These are phyloP conservation scores for Cutaneotrichosporon cyanovorans DNA, from an alignment of 1,284 basidiomycete species.

Conservation along the genomic window DNA sequence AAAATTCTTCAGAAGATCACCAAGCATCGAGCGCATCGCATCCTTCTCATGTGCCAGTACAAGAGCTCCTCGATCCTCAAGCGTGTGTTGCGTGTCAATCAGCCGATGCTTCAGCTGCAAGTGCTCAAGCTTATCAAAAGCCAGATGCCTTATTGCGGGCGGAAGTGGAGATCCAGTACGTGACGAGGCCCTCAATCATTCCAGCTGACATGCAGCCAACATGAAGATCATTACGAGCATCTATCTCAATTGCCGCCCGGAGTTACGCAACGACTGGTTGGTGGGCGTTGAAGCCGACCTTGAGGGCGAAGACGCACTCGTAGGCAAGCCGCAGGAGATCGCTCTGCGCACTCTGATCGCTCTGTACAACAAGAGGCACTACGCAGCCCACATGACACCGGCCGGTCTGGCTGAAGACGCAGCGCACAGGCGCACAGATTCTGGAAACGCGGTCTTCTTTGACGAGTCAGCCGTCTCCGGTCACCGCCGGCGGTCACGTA, in stretches of 20 bases:
- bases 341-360: slow-evolving; percentile 90
- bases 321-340: slow-evolving; percentile 78
- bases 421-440: slow-evolving; percentile 19
- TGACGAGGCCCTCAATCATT: background rate
- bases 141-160: slow-evolving; percentile 95
- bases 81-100: slow-evolving; percentile 84
- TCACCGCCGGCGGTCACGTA: slow-evolving; percentile 15
- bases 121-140: slow-evolving; percentile 98
- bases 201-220: slow-evolving; percentile 58
- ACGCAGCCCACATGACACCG: slow-evolving; percentile 19
- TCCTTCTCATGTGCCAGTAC: slow-evolving; percentile 94
- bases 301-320: slow-evolving; percentile 56
- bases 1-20: slow-evolving; percentile 97
- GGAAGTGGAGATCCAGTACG: slow-evolving; percentile 95
- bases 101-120: slow-evolving; percentile 89
- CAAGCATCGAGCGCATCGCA: slow-evolving; percentile 87
- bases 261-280: slow-evolving; percentile 95
- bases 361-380: slow-evolving; percentile 56
- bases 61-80: slow-evolving; percentile 97
- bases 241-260: slow-evolving; percentile 92
- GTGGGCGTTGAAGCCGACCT: slow-evolving; percentile 88
- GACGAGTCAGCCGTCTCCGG: slow-evolving; percentile 9
- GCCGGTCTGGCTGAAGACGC: slow-evolving; percentile 2
- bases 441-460: slow-evolving; percentile 18
- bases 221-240: slow-evolving; percentile 99